A percentile compares a stretch with the other conserved stretches of the same genome.
Conservation (phyloP, 1,139 yeast species). For the Torulaspora pretoriensis region DNA sequence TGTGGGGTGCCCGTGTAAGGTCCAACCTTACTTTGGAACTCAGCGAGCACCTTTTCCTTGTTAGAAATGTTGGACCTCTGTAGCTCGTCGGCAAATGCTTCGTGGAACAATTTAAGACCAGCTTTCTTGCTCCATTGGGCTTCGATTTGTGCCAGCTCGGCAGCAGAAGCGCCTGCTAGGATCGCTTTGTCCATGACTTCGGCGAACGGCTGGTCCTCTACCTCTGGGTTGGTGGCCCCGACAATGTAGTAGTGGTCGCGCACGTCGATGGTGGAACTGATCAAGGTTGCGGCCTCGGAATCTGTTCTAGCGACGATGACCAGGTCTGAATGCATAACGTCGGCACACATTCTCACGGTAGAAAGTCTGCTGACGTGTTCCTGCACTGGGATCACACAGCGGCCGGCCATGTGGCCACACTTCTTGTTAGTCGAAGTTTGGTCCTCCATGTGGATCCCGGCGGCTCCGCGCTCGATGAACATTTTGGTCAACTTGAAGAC, state of each 20-base stretch:
- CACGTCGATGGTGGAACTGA: slow-evolving; percentile 89
- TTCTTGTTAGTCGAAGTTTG: slow-evolving; percentile 98
- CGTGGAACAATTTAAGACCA: slow-evolving; percentile 81
- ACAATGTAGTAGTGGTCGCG: slow-evolving; percentile 90
- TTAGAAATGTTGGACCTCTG: slow-evolving; percentile 54
- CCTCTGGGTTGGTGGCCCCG: slow-evolving; percentile 84
- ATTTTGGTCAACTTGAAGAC: slow-evolving; percentile 91
- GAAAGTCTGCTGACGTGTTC: slow-evolving; percentile 93
- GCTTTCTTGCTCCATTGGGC: slow-evolving; percentile 80
- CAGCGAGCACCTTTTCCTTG: slow-evolving; percentile 60
- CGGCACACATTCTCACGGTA: slow-evolving; percentile 94
- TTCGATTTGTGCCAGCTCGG: slow-evolving; percentile 67
- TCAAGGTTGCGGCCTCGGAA: slow-evolving; percentile 93
- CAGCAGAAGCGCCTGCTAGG: slow-evolving; percentile 65
- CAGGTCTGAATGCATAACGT: slow-evolving; percentile 82
- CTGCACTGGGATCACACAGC: slow-evolving; percentile 94
- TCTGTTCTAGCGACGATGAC: slow-evolving; percentile 92
- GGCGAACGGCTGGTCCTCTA: slow-evolving; percentile 58
- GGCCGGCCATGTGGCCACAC: slow-evolving; percentile 97
- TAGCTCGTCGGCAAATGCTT: slow-evolving; percentile 86
- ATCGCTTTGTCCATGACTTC: slow-evolving; percentile 82
- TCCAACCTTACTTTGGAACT: slow-evolving; percentile 65
- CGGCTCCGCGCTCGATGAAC: slow-evolving; percentile 98
- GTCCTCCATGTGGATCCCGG: slow-evolving; percentile 97
- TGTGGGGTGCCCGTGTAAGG: slow-evolving; percentile 75